These are phyloP conservation scores for Termitomyces sp. DNA, from an alignment of 768 basidiomycete genomes.

Conservation along the genomic window DNA sequence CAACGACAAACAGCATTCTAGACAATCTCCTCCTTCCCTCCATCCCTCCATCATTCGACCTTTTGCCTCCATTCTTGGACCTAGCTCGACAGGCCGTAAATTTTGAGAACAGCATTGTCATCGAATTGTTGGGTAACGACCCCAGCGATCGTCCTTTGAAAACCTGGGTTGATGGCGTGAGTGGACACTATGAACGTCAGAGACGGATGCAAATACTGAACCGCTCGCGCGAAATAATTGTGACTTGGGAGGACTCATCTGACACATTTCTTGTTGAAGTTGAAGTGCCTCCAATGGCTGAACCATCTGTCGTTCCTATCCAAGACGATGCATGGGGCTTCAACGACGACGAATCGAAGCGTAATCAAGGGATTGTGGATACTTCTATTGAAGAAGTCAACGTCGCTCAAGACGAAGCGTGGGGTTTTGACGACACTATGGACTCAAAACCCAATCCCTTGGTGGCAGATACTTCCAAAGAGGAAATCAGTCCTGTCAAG, in stretches of 20 bases:
- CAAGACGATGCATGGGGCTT: conserved; percentile 43
- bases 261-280: conserved; percentile 39
- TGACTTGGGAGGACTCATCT: conserved; percentile 31
- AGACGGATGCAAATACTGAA: conserved; percentile 65
- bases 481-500: conserved; percentile 16
- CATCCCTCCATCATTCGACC: conserved; percentile 61
- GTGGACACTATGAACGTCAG: conserved; percentile 74
- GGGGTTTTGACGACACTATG: conserved; percentile 48
- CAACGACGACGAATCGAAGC: conserved; percentile 26
- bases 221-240: conserved; percentile 48
- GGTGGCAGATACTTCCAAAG: conserved; percentile 9
- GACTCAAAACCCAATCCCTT: conserved; percentile 16
- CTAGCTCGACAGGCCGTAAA: conserved; percentile 51
- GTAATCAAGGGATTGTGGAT: not conserved
- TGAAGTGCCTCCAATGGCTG: conserved; percentile 25
- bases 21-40: conserved; percentile 61
- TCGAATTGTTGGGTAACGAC: conserved; percentile 44
- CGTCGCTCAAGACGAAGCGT: conserved; percentile 31
- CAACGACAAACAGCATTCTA: conserved; percentile 56
- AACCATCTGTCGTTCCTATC: conserved; percentile 24
- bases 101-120: conserved; percentile 59
- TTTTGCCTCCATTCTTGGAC: conserved; percentile 57
- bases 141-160: conserved; percentile 49
- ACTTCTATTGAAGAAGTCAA: conserved; percentile 14
- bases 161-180: conserved; percentile 64